Percentiles rank a stretch among this genome's conserved stretches.
Evolutionary conservation across 768 basidiomycete genomes (phyloP).

Genomic region (Suillus hirtellus): DNA sequence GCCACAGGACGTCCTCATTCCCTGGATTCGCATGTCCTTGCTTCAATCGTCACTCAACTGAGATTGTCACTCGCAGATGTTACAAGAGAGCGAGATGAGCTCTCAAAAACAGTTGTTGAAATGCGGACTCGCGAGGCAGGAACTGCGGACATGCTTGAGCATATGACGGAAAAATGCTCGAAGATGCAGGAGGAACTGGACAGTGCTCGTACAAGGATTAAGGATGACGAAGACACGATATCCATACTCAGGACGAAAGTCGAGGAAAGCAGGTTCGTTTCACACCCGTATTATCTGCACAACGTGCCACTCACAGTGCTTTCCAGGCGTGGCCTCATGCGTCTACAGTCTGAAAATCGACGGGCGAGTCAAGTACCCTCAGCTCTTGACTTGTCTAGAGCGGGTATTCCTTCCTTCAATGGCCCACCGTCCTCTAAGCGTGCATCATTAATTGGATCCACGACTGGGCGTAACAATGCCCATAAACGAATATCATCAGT

Average conservation of each 20-base stretch:
- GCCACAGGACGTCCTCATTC: constrained; percentile 43
- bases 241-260: constrained; percentile 76
- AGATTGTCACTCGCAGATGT: constrained; percentile 62
- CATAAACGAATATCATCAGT: constrained; percentile 78
- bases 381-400: constrained; percentile 57
- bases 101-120: constrained; percentile 51
- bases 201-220: constrained; percentile 48
- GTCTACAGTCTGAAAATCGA: constrained; percentile 75
- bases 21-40: constrained; percentile 74
- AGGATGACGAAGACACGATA: constrained; percentile 80
- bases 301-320: constrained; percentile 14
- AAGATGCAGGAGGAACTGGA: constrained; percentile 57
- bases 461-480: constrained; percentile 43
- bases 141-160: constrained; percentile 60
- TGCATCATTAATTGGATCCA: constrained; percentile 69
- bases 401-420: constrained; percentile 37
- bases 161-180: constrained; percentile 67
- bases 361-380: constrained; percentile 55
- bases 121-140: constrained; percentile 57
- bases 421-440: constrained; percentile 62
- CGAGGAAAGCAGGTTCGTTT: constrained; percentile 77
- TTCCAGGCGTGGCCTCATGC: constrained; percentile 81
- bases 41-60: constrained; percentile 74
- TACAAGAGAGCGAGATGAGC: constrained; percentile 71
- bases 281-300: neutral